Evolutionary conservation across 306 rosid genomes (phyloP), one percentile per base, ranked within the genome.

Genomic region (Lathyrus aphaca): DNA sequence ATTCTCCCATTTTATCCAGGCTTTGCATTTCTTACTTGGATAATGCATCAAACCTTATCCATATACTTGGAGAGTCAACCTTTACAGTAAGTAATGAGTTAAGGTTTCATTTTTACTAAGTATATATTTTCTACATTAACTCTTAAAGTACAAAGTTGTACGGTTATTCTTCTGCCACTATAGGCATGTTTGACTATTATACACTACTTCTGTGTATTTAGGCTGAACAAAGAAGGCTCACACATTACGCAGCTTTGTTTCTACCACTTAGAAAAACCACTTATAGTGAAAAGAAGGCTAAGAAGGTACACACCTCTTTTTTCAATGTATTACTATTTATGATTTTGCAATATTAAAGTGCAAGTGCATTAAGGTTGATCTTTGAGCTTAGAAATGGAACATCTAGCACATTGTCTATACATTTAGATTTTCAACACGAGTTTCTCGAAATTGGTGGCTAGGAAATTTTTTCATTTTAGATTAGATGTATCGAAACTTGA

Each of bases 181-280:
- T 43, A 29, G 38, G 51, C 56, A 69, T 64, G 17, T 71, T 40
- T 81, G 51, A 37, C 30, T 55, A 44, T 39, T 29, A 37, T 49
- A 42, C 14, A 27, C 46, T 66, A 19, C 69, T 79, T 74, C 10
- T 81, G 30, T 78, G 76, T 69, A 57, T 60, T 60, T 77, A 93
- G 98, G 89, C 86, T 17, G 96, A 94, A 74, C 88, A 94, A 50
- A 87, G 75, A 80, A 87, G 98, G 77, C 87, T 90, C 25, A 53
- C 87, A 19, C 73, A 88, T n/a, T 94, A 74, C 79, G 81, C 92
- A 67, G 86, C 95, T 29, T 66, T 88, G 74, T 90, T 88, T 74
- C 95, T 94, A 62, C 97, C 96, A 30, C 76, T 94, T 15, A 85
- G 90, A 77, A 68, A 81, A 54, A 86, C 82, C 76, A 65, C 73